phyloP scores from a whole-genome alignment of 1,139 yeast genomes.

The Saccharomycopsis hybrid region DNA sequence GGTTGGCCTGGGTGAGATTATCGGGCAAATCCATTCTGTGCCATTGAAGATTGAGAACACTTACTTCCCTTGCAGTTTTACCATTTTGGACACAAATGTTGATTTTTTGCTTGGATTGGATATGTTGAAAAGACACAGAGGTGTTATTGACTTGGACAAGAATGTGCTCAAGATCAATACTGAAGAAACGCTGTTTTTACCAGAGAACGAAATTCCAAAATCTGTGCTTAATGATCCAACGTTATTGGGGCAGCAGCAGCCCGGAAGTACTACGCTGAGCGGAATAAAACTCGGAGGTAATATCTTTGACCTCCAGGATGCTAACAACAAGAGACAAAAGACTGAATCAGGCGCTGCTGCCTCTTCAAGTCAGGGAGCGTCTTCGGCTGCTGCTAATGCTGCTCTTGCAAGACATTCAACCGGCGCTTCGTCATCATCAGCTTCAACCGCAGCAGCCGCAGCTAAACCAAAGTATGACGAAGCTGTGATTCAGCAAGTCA shows the following conservation, averaged over 20 bases:
- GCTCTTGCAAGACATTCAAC: constrained; percentile 25
- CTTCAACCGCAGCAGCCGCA: too few species aligned
- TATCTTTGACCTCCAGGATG: constrained; percentile 24
- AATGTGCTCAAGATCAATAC: constrained; percentile 69
- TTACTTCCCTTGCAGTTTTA: constrained; percentile 72
- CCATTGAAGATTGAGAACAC: constrained; percentile 71
- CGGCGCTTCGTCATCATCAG: constrained; percentile 23
- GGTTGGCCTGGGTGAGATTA: constrained; percentile 74
- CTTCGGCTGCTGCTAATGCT: constrained; percentile 22
- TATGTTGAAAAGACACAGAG: constrained; percentile 73
- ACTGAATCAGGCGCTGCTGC: too few species aligned
- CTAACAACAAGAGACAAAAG: too few species aligned
- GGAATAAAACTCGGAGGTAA: constrained; percentile 41
- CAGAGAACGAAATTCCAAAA: constrained; percentile 66
- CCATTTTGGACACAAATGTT: constrained; percentile 71
- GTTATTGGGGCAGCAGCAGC: background rate
- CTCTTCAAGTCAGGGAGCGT: too few species aligned
- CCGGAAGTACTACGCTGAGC: too few species aligned
- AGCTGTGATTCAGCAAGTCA: constrained; percentile 45
- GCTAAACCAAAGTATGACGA: constrained; percentile 29
- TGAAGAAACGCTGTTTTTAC: constrained; percentile 62
- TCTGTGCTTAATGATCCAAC: constrained; percentile 22
- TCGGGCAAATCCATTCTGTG: constrained; percentile 85
- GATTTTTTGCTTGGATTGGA: constrained; percentile 50
- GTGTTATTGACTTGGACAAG: constrained; percentile 64